Evolutionary conservation across 345 rosid species (phyloP).

Genomic region (Euphorbia lathyris): DNA sequence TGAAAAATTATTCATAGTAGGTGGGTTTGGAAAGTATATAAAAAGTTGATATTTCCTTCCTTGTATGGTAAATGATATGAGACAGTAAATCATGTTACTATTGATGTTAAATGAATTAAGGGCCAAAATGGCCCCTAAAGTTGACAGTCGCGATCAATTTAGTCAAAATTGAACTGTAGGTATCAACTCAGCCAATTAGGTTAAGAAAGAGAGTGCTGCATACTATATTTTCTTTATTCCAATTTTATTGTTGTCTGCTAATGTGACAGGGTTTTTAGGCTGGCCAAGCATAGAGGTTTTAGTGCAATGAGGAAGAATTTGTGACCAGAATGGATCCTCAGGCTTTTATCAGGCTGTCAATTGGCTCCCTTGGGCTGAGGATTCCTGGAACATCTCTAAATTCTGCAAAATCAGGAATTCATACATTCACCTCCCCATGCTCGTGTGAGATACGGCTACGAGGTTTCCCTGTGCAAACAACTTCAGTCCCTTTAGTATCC

Average conservation of each 20-base stretch:
- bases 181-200: not conserved
- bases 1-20: not conserved
- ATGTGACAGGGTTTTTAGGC: conserved; percentile 29
- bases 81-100: no score
- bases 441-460: conserved; percentile 76
- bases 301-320: conserved; percentile 46
- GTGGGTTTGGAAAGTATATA: not conserved
- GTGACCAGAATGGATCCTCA: conserved; percentile 87
- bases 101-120: not conserved
- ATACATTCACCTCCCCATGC: conserved; percentile 51
- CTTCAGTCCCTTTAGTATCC: conserved; percentile 63
- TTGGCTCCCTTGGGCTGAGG: conserved; percentile 82
- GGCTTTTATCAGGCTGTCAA: conserved; percentile 85
- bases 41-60: not conserved
- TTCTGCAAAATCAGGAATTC: conserved; percentile 45
- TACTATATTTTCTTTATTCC: not conserved
- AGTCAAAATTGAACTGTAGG: no score
- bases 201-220: not conserved
- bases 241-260: not conserved
- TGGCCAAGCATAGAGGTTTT: conserved; percentile 29
- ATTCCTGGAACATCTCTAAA: conserved; percentile 45
- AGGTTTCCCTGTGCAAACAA: conserved; percentile 86
- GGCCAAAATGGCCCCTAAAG: no score
- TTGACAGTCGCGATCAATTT: no score
- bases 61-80: not conserved